phyloP scores from a whole-genome alignment of 805 yeast genomes.

The Pichia sporocuriosa region DNA sequence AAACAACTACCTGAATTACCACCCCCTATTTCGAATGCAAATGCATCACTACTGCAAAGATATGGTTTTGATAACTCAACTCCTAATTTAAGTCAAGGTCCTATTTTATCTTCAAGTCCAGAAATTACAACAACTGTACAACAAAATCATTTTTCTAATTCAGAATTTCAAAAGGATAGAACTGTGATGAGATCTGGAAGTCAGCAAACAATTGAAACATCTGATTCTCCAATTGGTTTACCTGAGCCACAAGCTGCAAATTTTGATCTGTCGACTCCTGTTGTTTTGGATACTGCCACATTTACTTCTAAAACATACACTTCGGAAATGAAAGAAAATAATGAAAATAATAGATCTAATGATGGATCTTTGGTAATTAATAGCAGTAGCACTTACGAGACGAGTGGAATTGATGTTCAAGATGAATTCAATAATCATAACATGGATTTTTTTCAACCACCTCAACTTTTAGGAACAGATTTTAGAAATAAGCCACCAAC shows the following conservation, averaged over 20 bases:
- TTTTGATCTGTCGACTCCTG: constrained; percentile 8
- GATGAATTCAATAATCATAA: background rate
- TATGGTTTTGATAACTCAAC: constrained; percentile 19
- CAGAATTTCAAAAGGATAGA: constrained; percentile 6
- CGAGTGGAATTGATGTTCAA: background rate
- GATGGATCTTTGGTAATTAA: background rate
- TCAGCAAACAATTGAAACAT: constrained; percentile 7
- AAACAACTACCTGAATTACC: constrained; percentile 8
- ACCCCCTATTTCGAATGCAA: background rate
- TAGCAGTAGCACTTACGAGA: constrained; percentile 7
- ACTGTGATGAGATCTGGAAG: constrained; percentile 4
- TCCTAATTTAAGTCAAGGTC: constrained; percentile 9
- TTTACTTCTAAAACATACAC: too few species aligned
- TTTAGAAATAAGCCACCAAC: background rate
- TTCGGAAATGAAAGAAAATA: too few species aligned
- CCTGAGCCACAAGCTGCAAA: constrained; percentile 13
- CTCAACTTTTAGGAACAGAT: background rate
- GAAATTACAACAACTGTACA: background rate
- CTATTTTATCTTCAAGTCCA: constrained; percentile 8
- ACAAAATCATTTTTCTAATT: constrained; percentile 3
- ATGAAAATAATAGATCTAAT: constrained; percentile 2
- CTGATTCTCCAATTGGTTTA: constrained; percentile 6
- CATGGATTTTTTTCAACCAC: constrained; percentile 2
- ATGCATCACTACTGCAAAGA: constrained; percentile 15
- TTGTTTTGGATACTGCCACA: background rate